Conservation (phyloP, 495 filamentous ascomycete genomes). For the Oleoguttula mirabilis region DNA sequence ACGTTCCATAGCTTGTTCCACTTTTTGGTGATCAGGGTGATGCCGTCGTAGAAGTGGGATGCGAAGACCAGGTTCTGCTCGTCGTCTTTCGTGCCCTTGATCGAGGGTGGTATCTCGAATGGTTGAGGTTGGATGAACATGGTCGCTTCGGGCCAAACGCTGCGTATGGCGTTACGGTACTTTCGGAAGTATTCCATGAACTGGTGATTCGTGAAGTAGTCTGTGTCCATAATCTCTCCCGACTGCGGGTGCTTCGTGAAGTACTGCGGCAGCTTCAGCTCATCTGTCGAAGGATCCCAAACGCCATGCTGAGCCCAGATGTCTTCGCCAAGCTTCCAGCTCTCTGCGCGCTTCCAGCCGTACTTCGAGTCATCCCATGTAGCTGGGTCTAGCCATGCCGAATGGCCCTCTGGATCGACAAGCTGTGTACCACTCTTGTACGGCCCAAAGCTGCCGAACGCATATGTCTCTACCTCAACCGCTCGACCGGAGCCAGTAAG, state of each 20-base stretch:
- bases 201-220: constrained; percentile 75
- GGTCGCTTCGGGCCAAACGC: constrained; percentile 65
- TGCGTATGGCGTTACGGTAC: constrained; percentile 59
- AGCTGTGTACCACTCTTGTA: constrained; percentile 73
- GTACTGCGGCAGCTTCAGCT: constrained; percentile 72
- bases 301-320: constrained; percentile 95
- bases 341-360: constrained; percentile 76
- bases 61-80: constrained; percentile 84
- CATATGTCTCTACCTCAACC: constrained; percentile 82
- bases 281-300: constrained; percentile 75
- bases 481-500: constrained; percentile 79
- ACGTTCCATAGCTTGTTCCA: constrained; percentile 98
- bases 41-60: constrained; percentile 91
- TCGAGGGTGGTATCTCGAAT: constrained; percentile 74
- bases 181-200: constrained; percentile 77
- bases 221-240: constrained; percentile 61
- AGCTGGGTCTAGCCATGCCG: constrained; percentile 61
- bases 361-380: constrained; percentile 77
- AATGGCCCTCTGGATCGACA: constrained; percentile 77
- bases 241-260: constrained; percentile 64
- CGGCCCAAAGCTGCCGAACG: constrained; percentile 83
- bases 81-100: constrained; percentile 81
- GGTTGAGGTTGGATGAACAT: constrained; percentile 87
- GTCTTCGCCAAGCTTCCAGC: constrained; percentile 86
- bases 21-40: constrained; percentile 94